These are phyloP conservation scores for Populus nigra DNA, from an alignment of 345 rosid species.

Conservation along the genomic window DNA sequence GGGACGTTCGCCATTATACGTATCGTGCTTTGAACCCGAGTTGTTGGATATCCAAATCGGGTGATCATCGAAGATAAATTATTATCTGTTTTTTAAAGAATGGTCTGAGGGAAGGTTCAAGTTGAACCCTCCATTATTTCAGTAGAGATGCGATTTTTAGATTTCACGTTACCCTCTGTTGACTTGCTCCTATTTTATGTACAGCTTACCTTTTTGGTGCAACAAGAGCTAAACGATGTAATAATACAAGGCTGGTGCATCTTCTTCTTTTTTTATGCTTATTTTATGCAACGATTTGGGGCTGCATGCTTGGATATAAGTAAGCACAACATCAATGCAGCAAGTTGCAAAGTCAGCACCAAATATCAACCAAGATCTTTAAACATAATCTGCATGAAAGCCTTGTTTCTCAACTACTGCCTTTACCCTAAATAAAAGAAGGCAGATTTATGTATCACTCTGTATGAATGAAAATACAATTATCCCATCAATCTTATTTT, in stretches of 20 bases:
- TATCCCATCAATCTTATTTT: background rate
- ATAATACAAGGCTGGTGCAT: background rate
- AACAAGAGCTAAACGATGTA: background rate
- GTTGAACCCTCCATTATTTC: background rate
- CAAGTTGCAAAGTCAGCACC: conserved; percentile 32
- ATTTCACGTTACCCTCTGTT: background rate
- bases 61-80: background rate
- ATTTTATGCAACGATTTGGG: background rate
- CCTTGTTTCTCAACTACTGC: conserved; percentile 49
- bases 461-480: background rate
- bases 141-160: background rate
- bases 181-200: background rate
- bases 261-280: background rate
- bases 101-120: background rate
- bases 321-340: background rate
- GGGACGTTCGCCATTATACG: too few species aligned
- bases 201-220: background rate
- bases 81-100: too few species aligned
- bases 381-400: conserved; percentile 28
- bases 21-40: background rate
- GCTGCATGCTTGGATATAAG: background rate
- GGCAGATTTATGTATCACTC: conserved; percentile 7
- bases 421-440: background rate
- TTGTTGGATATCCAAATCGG: background rate
- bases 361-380: conserved; percentile 43